Evolutionary conservation across 2,329 filamentous ascomycete species (phyloP).

Genomic region (Metarhizium brunneum): DNA sequence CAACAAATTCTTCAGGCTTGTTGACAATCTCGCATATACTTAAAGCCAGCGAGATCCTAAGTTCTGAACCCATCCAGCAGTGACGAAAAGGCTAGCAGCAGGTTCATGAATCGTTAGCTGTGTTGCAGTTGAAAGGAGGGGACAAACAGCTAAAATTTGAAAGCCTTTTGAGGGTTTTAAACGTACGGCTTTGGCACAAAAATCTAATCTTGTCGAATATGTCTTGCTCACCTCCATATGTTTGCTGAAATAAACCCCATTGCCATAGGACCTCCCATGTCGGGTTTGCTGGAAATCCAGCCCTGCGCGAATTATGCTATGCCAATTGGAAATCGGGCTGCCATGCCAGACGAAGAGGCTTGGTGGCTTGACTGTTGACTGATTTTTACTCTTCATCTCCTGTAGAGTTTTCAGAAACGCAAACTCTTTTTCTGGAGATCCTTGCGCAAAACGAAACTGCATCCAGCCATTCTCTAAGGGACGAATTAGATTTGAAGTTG

Average conservation of each 20-base stretch:
- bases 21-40: too few species aligned
- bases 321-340: constrained; percentile 70
- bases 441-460: constrained; percentile 47
- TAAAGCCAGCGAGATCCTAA: too few species aligned
- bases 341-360: constrained; percentile 87
- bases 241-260: constrained; percentile 75
- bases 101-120: too few species aligned
- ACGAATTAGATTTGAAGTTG: background rate
- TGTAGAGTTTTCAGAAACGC: constrained; percentile 59
- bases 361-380: constrained; percentile 36
- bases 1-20: too few species aligned
- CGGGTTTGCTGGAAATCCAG: constrained; percentile 56
- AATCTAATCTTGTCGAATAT: background rate
- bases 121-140: too few species aligned
- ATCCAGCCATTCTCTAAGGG: constrained; percentile 38
- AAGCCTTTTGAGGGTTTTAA: background rate
- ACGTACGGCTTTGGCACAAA: background rate
- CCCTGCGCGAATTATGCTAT: constrained; percentile 77
- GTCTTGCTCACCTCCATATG: constrained; percentile 15
- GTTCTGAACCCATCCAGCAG: too few species aligned
- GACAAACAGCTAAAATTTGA: too few species aligned
- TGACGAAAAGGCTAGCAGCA: too few species aligned
- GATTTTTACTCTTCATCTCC: constrained; percentile 20
- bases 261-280: constrained; percentile 62
- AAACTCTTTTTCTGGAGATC: constrained; percentile 73